Evolutionary conservation across 148 eudicot species (phyloP), one percentile per base, ranked within the genome.

Genomic region (Pharnaceum exiguum): DNA sequence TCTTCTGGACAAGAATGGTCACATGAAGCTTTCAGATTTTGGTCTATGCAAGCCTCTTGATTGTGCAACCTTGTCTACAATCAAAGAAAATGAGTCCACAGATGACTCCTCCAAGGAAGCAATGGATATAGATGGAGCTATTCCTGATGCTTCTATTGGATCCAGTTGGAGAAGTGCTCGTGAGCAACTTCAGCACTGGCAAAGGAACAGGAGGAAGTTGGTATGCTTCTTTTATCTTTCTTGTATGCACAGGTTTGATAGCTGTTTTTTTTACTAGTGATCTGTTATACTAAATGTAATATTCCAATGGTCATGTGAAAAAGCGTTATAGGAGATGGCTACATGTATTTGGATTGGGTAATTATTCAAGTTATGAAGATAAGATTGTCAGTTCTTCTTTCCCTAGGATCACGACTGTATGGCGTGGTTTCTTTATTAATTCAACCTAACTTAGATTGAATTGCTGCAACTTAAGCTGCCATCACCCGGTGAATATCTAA

Each of bases 161-260:
- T 69, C 73, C 53, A 82, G 60, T 26, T 89, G 96, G 96, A 90
- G 70, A 76, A 90, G 95, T 72, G 83, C 97, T 37, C 95, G 71
- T 43, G 97, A 90, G 63, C 95, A 90, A 70, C 97, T 90, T 75
- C 95, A 90, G 72, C 97, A 86, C 70, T 90, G 97, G 97, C 97
- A 90, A 75, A 86, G 84, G 80, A 90, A 90, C 74, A 79, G 97
- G 83, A 83, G 97, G 71, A 90, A 75, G 63, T 69, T 90, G 86
- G 97, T 90, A 77, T 51, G 84, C 43, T 51, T 29, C 28, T 30
- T 18, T 30, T 22, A 15, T 22, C 33, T n/a, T n/a, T 26, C 21
- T 40, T 27, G 23, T 27, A 24, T 40, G 46, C 46, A 36, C 27
- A 33, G 10, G 23, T 56, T 28, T 25, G 30, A 21, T 47, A 51